A percentile compares a stretch with the other conserved stretches of the same genome.
Conservation (phyloP, 2,329 filamentous ascomycete species). For the Raffaelea deltoideospora region DNA sequence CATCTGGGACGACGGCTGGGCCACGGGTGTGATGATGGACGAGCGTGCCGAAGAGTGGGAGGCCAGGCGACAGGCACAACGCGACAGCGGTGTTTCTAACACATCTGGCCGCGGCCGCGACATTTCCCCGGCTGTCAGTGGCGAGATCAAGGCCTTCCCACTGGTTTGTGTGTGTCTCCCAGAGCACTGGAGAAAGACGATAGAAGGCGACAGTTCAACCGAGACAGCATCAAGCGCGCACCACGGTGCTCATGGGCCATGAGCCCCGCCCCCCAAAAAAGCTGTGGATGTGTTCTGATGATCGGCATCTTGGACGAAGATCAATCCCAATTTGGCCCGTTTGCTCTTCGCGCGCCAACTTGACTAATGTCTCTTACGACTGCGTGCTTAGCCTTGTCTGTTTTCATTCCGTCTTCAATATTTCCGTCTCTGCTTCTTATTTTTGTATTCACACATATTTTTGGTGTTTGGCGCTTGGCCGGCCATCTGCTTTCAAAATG, state of each 20-base stretch:
- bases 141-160: constrained; percentile 95
- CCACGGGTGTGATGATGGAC: constrained; percentile 72
- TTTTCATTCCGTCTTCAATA: neutral
- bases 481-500: neutral
- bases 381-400: neutral
- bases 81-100: constrained; percentile 88
- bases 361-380: neutral
- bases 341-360: too few relatives aligned
- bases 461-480: too few relatives aligned
- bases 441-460: neutral
- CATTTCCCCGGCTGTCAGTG: constrained; percentile 47
- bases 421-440: neutral
- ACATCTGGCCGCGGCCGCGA: constrained; percentile 47
- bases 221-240: constrained; percentile 39
- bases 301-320: neutral
- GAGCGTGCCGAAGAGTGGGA: constrained; percentile 87
- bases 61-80: constrained; percentile 55
- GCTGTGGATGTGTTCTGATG: neutral
- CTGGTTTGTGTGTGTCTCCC: constrained; percentile 91
- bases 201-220: constrained; percentile 70
- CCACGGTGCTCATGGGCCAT: constrained; percentile 14
- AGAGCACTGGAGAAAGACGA: constrained; percentile 92
- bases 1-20: constrained; percentile 99
- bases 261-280: constrained; percentile 7
- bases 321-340: neutral